A percentile compares a stretch with the other conserved stretches of the same genome.
phyloP scores from a whole-genome alignment of 768 basidiomycete genomes.

The Agaricus subrufescens region DNA sequence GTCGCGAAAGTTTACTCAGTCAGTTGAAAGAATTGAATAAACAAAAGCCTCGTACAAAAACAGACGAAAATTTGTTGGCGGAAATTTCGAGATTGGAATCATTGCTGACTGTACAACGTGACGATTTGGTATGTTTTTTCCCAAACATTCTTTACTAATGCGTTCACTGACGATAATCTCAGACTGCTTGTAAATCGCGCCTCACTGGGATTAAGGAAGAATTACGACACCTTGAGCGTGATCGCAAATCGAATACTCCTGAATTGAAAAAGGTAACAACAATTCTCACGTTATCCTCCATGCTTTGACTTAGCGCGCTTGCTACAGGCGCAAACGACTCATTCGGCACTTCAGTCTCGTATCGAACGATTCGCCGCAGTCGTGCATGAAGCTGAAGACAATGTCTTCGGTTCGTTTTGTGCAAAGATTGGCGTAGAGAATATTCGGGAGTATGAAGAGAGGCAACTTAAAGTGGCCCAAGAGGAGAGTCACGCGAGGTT shows the following conservation, averaged over 20 bases:
- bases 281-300: too few species aligned
- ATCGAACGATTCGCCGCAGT: constrained; percentile 49
- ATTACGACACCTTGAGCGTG: constrained; percentile 72
- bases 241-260: constrained; percentile 60
- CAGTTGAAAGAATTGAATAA: constrained; percentile 83
- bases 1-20: constrained; percentile 63
- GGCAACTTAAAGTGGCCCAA: constrained; percentile 83
- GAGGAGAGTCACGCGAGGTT: constrained; percentile 83
- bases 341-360: constrained; percentile 46
- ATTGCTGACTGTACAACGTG: constrained; percentile 64
- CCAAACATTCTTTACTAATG: not conserved
- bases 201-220: constrained; percentile 80
- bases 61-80: constrained; percentile 72
- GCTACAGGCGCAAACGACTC: constrained; percentile 48
- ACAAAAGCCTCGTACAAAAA: constrained; percentile 77
- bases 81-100: constrained; percentile 81
- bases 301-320: not conserved
- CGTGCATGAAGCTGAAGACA: constrained; percentile 77
- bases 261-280: constrained; percentile 63
- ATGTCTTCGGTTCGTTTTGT: constrained; percentile 77
- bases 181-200: constrained; percentile 75
- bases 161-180: constrained; percentile 17
- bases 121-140: constrained; percentile 66
- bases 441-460: constrained; percentile 92
- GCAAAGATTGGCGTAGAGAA: constrained; percentile 67